These are phyloP conservation scores for Sicyos baderoa DNA, from an alignment of 306 rosid genomes.

Conservation along the genomic window DNA sequence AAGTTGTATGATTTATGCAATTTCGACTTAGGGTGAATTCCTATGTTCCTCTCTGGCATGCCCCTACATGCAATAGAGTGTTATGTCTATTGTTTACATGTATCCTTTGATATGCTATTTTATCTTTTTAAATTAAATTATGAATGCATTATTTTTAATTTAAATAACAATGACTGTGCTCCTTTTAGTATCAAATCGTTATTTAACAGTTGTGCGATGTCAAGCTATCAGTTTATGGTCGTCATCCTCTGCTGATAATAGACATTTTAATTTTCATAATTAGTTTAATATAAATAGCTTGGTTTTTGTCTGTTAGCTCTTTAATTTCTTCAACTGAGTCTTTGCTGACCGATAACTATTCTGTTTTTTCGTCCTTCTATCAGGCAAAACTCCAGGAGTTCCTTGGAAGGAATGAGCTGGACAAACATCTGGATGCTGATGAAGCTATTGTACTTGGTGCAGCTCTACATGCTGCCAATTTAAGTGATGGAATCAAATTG, in stretches of 20 bases:
- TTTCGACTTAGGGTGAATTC: background rate
- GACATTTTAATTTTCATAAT: background rate
- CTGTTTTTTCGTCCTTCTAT: background rate
- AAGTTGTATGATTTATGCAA: background rate
- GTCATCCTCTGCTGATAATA: background rate
- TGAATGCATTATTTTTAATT: background rate
- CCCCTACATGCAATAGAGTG: background rate
- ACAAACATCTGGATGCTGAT: constrained; percentile 95
- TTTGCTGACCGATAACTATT: background rate
- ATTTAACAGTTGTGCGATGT: background rate
- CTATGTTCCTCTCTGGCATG: background rate
- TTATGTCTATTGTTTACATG: background rate
- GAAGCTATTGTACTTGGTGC: constrained; percentile 95
- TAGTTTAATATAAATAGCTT: background rate
- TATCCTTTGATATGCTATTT: background rate
- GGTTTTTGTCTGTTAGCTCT: background rate
- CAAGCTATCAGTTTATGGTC: background rate
- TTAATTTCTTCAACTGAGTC: background rate
- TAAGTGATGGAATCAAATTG: constrained; percentile 97
- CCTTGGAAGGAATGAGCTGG: constrained; percentile 85
- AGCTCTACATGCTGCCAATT: constrained; percentile 79
- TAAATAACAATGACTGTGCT: background rate
- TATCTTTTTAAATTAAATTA: background rate
- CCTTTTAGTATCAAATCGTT: background rate
- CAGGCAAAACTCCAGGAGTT: constrained; percentile 93